Evolutionary conservation across 257 asterid genomes (phyloP).

Genomic region (Solanum microdontum): DNA sequence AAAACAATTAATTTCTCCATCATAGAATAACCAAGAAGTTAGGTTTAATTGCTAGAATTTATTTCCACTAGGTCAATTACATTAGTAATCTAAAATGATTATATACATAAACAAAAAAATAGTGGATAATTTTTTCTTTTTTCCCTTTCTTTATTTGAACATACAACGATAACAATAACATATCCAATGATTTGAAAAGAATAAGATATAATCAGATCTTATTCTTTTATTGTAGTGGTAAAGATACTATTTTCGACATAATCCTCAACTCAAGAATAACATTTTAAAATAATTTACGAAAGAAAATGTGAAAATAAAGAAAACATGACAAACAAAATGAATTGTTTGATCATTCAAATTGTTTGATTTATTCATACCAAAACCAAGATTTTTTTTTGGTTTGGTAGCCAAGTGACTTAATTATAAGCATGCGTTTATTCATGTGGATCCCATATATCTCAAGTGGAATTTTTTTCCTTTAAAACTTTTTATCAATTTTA

Average conservation of each 20-base stretch:
- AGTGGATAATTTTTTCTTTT: background rate
- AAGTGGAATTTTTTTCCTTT: background rate
- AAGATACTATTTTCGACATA: background rate
- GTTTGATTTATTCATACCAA: background rate
- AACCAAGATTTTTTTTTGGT: background rate
- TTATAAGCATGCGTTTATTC: background rate
- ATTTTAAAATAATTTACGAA: background rate
- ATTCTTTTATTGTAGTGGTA: background rate
- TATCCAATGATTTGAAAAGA: rapidly evolving
- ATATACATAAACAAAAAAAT: background rate
- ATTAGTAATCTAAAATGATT: background rate
- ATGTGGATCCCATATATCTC: background rate
- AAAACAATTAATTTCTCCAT: background rate
- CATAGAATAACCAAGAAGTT: background rate
- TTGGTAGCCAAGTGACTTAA: background rate
- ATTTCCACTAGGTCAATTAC: background rate
- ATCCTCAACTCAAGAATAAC: background rate
- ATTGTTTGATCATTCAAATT: background rate
- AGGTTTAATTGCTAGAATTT: background rate
- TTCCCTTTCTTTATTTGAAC: background rate
- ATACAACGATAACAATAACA: background rate
- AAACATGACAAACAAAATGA: background rate
- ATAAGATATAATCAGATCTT: background rate
- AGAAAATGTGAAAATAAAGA: background rate
- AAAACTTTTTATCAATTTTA: background rate